Evolutionary conservation across 148 eudicot species (phyloP).

Genomic region (Chenopodium quinoa): DNA sequence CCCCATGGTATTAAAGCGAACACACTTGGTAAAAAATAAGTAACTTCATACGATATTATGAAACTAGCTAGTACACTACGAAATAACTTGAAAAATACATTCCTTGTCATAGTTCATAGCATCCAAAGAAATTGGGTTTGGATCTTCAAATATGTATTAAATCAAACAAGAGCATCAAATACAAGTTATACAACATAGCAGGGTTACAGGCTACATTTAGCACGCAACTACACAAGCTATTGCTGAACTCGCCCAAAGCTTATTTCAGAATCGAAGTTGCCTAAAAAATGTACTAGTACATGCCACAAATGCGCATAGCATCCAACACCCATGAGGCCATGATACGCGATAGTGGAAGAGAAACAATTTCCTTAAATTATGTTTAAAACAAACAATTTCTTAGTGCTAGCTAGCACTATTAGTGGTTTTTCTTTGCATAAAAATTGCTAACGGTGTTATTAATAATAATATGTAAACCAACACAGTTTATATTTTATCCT

Average conservation of each 20-base stretch:
- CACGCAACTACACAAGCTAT: too few species aligned
- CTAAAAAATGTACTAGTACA: background rate
- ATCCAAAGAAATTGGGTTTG: background rate
- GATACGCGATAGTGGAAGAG: background rate
- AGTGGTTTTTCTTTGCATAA: too few species aligned
- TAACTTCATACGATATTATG: background rate
- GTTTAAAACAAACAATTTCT: too few species aligned
- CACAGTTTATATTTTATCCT: too few species aligned
- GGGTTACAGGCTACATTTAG: too few species aligned
- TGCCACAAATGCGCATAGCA: background rate
- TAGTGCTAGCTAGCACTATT: too few species aligned
- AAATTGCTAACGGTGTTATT: too few species aligned
- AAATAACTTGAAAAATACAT: background rate
- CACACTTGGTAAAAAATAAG: background rate
- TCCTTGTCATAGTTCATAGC: background rate
- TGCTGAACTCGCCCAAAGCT: background rate
- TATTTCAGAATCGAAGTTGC: background rate
- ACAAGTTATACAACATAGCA: too few species aligned
- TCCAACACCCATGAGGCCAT: background rate
- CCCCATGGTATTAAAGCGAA: background rate
- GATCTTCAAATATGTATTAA: too few species aligned
- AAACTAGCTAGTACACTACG: background rate
- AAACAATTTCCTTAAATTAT: too few species aligned
- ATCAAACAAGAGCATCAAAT: background rate
- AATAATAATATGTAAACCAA: too few species aligned